Conservation (phyloP, 352 stramenopile genomes). For the Phytophthora fragariae region DNA sequence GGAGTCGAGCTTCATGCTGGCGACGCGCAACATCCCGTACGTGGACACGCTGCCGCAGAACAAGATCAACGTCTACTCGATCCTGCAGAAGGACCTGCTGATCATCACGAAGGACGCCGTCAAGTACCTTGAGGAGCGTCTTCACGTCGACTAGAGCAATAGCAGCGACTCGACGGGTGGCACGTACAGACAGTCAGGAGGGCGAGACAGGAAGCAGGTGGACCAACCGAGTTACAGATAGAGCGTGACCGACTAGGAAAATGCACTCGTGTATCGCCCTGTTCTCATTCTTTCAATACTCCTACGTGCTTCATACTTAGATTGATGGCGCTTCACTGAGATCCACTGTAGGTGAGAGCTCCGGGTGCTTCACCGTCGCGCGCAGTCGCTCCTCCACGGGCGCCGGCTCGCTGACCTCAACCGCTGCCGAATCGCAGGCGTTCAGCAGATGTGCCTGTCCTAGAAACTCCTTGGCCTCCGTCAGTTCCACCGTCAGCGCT, state of each 20-base stretch:
- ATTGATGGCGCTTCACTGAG: slow-evolving; percentile 59
- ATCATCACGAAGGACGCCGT: slow-evolving; percentile 87
- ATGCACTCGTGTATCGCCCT: slow-evolving; percentile 25
- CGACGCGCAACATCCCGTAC: slow-evolving; percentile 88
- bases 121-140: slow-evolving; percentile 90
- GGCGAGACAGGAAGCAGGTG: slow-evolving; percentile 15
- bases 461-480: slow-evolving; percentile 79
- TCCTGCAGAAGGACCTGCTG: slow-evolving; percentile 89
- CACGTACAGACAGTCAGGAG: slow-evolving; percentile 28
- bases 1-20: slow-evolving; percentile 77
- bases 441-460: slow-evolving; percentile 65
- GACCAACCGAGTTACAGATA: slow-evolving; percentile 30
- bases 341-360: slow-evolving; percentile 55
- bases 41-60: slow-evolving; percentile 85
- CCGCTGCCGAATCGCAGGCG: slow-evolving; percentile 38
- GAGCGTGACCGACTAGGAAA: slow-evolving; percentile 26
- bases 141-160: slow-evolving; percentile 79
- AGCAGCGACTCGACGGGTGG: slow-evolving; percentile 8
- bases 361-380: slow-evolving; percentile 58
- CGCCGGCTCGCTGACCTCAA: slow-evolving; percentile 62
- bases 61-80: slow-evolving; percentile 93
- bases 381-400: slow-evolving; percentile 74
- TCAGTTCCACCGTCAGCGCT: slow-evolving; percentile 66
- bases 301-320: slow-evolving; percentile 35
- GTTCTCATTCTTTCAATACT: slow-evolving; percentile 10